These are phyloP conservation scores for Dissophora globulifera DNA, from an alignment of 192 early-diverging fungal species.

Conservation along the genomic window DNA sequence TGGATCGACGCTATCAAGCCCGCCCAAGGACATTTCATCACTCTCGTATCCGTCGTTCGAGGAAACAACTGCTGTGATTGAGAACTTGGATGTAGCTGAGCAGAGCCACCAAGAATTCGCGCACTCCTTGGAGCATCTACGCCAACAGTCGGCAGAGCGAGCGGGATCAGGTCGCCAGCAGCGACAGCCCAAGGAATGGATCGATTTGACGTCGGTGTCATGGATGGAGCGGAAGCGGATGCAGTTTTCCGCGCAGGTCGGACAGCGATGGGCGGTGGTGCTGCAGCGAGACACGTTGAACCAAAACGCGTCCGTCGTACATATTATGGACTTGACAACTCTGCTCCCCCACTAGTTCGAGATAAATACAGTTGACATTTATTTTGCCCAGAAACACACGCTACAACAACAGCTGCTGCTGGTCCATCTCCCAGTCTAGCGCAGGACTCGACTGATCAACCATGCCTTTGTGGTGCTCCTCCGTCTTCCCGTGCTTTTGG, in stretches of 20 bases:
- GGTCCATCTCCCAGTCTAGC: conserved; percentile 3
- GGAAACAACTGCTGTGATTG: background rate
- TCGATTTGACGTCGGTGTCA: conserved; percentile 23
- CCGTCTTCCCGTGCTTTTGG: background rate
- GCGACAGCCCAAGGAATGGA: conserved; percentile 13
- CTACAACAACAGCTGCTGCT: background rate
- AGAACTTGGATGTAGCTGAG: background rate
- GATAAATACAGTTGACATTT: no score
- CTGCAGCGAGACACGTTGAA: conserved; percentile 9
- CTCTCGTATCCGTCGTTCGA: background rate
- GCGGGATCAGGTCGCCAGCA: background rate
- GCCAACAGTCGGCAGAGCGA: background rate
- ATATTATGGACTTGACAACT: conserved; percentile 18
- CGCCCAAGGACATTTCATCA: conserved; percentile 8
- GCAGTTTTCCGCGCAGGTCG: conserved; percentile 11
- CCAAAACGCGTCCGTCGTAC: background rate
- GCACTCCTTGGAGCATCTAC: background rate
- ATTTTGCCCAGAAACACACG: no score
- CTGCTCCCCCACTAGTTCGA: no score
- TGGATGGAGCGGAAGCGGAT: conserved; percentile 16
- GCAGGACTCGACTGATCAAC: conserved; percentile 4
- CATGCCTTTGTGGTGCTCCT: conserved; percentile 3
- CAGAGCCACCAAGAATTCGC: background rate
- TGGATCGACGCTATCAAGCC: conserved; percentile 13
- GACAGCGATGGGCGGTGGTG: conserved; percentile 12